Base-by-base conservation (phyloP, 192 early-diverging fungal species). In the Coemansia sp. region DNA sequence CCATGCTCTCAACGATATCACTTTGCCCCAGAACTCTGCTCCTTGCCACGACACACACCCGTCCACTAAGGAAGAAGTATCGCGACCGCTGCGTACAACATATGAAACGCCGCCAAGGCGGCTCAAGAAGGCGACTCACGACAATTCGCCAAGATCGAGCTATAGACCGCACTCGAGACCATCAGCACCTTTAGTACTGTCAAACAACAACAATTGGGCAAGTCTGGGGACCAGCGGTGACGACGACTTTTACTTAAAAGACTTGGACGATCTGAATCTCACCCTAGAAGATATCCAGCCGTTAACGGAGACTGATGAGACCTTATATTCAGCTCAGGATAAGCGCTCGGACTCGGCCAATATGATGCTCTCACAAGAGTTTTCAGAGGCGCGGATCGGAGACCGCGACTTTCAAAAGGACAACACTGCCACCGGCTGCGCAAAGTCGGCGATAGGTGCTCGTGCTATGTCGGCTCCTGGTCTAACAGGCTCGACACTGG, bases 221-320 rank as follows among this genome's bases (percentile, higher is more conserved):
- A 60, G 58, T 18, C n/a, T 68, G 32, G 66, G 58, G 43, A 38
- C 58, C 24, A 67, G 41, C 34, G 53, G 18, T 32, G 66, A 66
- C n/a, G 63, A 72, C 18, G 64, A 65, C 27, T 70, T 41, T 30
- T 50, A 62, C 30, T 80, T 65, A 62, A 69, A 71, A 27, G 69
- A 67, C 29, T 53, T 80, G 32, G 65, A 80, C 24, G 45, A 71
- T 34, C 44, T 78, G 4, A 67, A 73, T 43, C 65, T 83, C 27
- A 70, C 78, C 22, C 75, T 76, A 62, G 76, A 79, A 30, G 74
- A 67, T 12, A 79, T 83, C 34, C 73, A 83, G 73, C 55, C 24
- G 24, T 24, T 83, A 20, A 61, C 62, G 6, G 72, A 79, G 16
- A 59, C 70, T 12, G 82, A 83, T 38, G 81, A 83, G 59, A 52